These are phyloP conservation scores for Pseudogymnoascus sp. DNA, from an alignment of 2,329 filamentous ascomycete genomes.

Conservation along the genomic window DNA sequence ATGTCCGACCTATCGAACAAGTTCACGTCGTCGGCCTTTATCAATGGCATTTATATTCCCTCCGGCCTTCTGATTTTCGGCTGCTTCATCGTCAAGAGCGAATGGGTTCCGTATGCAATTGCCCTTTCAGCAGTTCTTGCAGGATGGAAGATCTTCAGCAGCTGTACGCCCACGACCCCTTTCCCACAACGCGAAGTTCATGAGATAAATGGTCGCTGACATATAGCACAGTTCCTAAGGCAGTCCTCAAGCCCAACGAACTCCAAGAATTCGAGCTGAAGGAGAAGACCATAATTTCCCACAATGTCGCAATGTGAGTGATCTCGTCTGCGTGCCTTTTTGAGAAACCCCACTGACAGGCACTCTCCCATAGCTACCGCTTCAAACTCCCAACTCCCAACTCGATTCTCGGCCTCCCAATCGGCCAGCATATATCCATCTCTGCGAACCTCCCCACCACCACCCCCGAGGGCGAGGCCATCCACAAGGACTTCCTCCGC, in stretches of 20 bases:
- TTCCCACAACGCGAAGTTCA: neutral
- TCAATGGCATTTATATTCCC: constrained; percentile 78
- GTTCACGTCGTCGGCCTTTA: constrained; percentile 47
- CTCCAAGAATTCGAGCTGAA: constrained; percentile 91
- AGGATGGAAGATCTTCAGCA: constrained; percentile 61
- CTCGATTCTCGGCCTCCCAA: constrained; percentile 87
- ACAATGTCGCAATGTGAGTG: constrained; percentile 90
- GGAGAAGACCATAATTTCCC: constrained; percentile 91
- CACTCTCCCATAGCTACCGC: constrained; percentile 58
- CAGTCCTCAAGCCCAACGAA: constrained; percentile 73
- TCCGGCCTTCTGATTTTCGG: constrained; percentile 70
- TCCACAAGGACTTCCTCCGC: constrained; percentile 68
- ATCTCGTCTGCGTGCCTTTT: neutral
- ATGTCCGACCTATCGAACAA: neutral
- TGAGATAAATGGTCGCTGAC: constrained; percentile 1
- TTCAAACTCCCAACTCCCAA: constrained; percentile 72
- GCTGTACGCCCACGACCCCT: constrained; percentile 41
- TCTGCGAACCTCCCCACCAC: constrained; percentile 59
- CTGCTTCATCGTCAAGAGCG: constrained; percentile 66
- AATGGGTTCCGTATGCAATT: constrained; percentile 65
- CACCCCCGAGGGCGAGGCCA: constrained; percentile 50
- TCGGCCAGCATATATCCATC: constrained; percentile 98
- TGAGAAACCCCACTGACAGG: constrained; percentile 13
- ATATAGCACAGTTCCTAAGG: constrained; percentile 40
- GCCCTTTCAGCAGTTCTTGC: constrained; percentile 57